Conservation (phyloP, 2,329 filamentous ascomycete genomes). For the Botryotinia convoluta region DNA sequence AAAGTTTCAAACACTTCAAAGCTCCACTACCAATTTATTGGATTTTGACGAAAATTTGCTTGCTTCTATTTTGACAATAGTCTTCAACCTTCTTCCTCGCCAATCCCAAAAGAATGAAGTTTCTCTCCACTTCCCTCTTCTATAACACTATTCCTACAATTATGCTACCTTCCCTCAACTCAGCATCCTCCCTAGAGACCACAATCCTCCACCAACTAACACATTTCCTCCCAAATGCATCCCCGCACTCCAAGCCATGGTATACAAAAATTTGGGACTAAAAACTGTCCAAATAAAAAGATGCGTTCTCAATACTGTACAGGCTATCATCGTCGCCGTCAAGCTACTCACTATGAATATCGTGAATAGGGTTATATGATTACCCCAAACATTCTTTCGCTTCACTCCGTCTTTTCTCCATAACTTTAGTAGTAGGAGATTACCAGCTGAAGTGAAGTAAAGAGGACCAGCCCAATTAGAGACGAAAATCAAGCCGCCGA, state of each 20-base stretch:
- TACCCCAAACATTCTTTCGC: slow-evolving; percentile 29
- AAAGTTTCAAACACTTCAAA: neutral
- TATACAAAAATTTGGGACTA: slow-evolving; percentile 92
- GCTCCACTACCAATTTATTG: neutral
- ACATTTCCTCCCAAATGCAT: slow-evolving; percentile 78
- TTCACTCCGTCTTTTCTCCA: slow-evolving; percentile 18
- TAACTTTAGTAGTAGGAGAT: slow-evolving; percentile 51
- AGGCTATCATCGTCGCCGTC: slow-evolving; percentile 81
- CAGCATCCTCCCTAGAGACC: slow-evolving; percentile 49
- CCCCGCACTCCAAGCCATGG: slow-evolving; percentile 79
- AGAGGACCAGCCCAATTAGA: slow-evolving; percentile 90
- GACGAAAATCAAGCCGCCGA: slow-evolving; percentile 80
- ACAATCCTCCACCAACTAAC: slow-evolving; percentile 56
- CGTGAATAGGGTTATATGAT: slow-evolving; percentile 64
- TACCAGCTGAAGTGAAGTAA: slow-evolving; percentile 75
- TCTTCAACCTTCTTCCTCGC: neutral
- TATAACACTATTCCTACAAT: neutral
- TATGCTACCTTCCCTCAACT: slow-evolving; percentile 10
- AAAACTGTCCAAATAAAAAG: slow-evolving; percentile 99
- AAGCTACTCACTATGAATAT: slow-evolving; percentile 65
- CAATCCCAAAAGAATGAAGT: neutral
- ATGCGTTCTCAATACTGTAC: slow-evolving; percentile 79
- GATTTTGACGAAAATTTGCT: neutral
- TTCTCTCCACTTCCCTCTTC: neutral
- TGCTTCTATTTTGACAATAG: neutral